phyloP scores from a whole-genome alignment of 495 filamentous ascomycete genomes.

The Astrocystis sublimbata region DNA sequence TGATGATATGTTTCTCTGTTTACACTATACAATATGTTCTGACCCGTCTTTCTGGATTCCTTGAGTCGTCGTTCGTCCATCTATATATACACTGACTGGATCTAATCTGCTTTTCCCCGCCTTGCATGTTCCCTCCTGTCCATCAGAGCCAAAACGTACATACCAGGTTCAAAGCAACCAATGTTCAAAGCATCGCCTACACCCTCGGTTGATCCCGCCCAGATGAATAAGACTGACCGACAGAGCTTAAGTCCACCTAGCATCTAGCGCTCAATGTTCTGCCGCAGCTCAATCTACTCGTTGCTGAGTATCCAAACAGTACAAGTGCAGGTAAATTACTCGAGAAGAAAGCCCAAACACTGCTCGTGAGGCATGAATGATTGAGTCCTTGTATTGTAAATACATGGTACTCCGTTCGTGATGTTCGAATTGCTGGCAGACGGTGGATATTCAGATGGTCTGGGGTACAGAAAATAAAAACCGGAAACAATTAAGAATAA shows the following conservation, averaged over 20 bases:
- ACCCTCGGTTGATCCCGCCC: too few species aligned
- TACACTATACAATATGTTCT: slow-evolving; percentile 5
- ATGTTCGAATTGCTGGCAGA: not conserved
- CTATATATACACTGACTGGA: slow-evolving; percentile 6
- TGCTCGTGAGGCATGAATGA: slow-evolving; percentile 10
- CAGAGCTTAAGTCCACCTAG: too few species aligned
- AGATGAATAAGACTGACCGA: too few species aligned
- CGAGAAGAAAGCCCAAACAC: slow-evolving; percentile 5
- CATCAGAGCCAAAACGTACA: slow-evolving; percentile 5
- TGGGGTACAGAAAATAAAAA: not conserved
- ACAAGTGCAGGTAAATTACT: too few species aligned
- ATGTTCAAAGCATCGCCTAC: too few species aligned
- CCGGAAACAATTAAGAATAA: slow-evolving; percentile 13
- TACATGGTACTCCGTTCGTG: not conserved
- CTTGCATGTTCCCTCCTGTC: not conserved
- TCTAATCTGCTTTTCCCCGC: too few species aligned
- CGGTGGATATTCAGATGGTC: too few species aligned
- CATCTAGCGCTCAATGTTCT: not conserved
- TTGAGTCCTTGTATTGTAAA: too few species aligned
- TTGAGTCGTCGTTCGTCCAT: not conserved
- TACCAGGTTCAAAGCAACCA: slow-evolving; percentile 5
- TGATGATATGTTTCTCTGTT: slow-evolving; percentile 8
- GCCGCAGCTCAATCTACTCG: not conserved
- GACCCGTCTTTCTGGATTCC: not conserved
- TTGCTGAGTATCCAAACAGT: slow-evolving; percentile 10